Base-by-base conservation (phyloP, 495 filamentous ascomycete genomes). In the Penicillium arizonense region DNA sequence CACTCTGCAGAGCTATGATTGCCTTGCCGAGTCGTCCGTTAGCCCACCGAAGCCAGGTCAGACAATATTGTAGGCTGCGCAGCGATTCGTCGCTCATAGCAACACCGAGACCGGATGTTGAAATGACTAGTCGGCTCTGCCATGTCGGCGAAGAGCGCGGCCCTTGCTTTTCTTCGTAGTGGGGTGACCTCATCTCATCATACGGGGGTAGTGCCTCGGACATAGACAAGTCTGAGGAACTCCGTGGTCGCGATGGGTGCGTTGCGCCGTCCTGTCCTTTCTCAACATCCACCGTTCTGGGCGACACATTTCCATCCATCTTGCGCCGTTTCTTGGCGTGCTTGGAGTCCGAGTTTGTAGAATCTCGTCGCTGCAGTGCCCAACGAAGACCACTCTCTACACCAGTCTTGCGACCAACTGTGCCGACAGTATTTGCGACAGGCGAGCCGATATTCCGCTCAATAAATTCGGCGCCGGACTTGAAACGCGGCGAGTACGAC, bases 81-180 rank as follows among this genome's bases (percentile, higher is more conserved):
- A 95, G 72, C 40, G 87, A 91, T 59, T 90, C 86, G 18, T 95
- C 88, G 59, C 85, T 91, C 79, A 97, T 88, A 0, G 93, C 90
- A 16, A 91, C 85, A 30, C 89, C 87, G 3, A 97, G 75, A 0
- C 89, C 90, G 0, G 88, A 92, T 0, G 91, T 95, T 12, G 85
- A 86, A 53, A 95, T 85, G 18, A 95, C 83, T 12, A 97, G 74
- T 33, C 88, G 82, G 9, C 86, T 86, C 58, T 87, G 84, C 91
- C 90, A 95, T 26, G 78, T 84, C 9, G 67, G 37, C 52, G 61
- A 51, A n/a, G 62, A 68, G 44, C 74, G 67, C 26, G 64, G 59
- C 21, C 59, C 56, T 3, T 58, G 53, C 13, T 72, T 59, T 40
- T 75, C 67, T 53, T 85, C 82, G 58, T 93, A 94, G 18, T 77